Evolutionary conservation across 345 rosid species (phyloP).

Genomic region (Boechera stricta): DNA sequence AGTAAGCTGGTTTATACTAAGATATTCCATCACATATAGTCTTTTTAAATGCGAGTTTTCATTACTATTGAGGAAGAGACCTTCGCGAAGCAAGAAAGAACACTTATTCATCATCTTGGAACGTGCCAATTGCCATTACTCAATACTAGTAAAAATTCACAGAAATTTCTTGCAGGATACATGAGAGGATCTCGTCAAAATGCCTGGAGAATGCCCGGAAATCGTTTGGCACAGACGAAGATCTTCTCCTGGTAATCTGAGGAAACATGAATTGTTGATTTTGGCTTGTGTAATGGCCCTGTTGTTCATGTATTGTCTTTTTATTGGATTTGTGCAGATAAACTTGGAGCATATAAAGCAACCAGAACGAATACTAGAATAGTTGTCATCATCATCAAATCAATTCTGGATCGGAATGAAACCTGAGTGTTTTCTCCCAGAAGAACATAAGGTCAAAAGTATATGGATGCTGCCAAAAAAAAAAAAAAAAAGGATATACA

Average conservation of each 20-base stretch:
- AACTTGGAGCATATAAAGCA: constrained; percentile 41
- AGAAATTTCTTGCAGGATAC: constrained; percentile 50
- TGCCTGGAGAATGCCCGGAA: constrained; percentile 76
- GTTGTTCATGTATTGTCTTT: constrained; percentile 12
- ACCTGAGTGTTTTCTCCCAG: constrained; percentile 15
- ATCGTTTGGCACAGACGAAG: constrained; percentile 86
- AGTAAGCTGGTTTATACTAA: constrained; percentile 9
- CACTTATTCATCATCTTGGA: neutral
- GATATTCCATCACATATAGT: constrained; percentile 5
- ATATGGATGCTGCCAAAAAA: neutral
- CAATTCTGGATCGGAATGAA: constrained; percentile 19
- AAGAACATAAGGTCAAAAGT: constrained; percentile 24
- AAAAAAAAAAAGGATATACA: neutral
- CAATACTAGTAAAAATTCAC: neutral
- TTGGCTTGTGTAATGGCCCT: neutral
- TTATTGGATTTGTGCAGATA: constrained; percentile 37
- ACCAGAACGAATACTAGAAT: constrained; percentile 27
- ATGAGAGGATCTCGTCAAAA: constrained; percentile 66
- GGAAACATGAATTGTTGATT: constrained; percentile 17
- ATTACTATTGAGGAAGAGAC: constrained; percentile 1
- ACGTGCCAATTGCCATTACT: neutral
- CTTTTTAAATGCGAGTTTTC: neutral
- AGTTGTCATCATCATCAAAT: constrained; percentile 10
- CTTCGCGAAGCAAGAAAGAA: neutral
- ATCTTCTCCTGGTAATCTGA: constrained; percentile 73